Base-by-base conservation (phyloP, 768 basidiomycete genomes). In the Calocera viscosa region DNA sequence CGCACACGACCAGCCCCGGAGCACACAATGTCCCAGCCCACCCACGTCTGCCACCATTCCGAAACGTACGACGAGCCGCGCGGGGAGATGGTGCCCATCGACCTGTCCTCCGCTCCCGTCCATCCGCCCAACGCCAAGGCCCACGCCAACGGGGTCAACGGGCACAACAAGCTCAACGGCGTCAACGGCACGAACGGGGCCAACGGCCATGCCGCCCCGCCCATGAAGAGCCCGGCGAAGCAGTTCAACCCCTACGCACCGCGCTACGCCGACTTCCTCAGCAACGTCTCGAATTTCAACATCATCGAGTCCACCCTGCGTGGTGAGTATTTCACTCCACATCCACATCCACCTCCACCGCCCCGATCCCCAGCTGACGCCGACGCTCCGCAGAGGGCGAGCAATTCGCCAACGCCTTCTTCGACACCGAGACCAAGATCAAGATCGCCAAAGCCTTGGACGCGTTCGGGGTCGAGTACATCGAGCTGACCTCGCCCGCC, bases 401-500 rank as follows among this genome's bases (percentile, higher is more conserved):
- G 77, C 94, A 99, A 76, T 99, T 99, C 73, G 96, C 96, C 70
- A 99, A 98, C 75, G 95, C 96, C 65, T 99, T 99, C 83, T 99
- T 98, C 76, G 95, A 96, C 75, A 94, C 93, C 75, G 93, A 94
- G 82, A 98, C 94, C 79, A 99, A 99, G 85, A 96, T 97, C 75
- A 94, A 94, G 75, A 99, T 99, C 72, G 96, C 96, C 71, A 92
- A 87, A 81, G 94, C 94, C 16, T 86, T 98, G 67, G 94, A 97
- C 82, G 94, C 94, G 64, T 98, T 99, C 75, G 96, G 96, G 74
- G 96, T 98, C 67, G 96, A 99, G 76, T 99, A 99, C 83, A 94
- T 99, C 74, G 96, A 99, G 75, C 88, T 99, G 75, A 99, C 96
- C 38, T 97, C 95, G 17, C 95, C 96, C 63, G 93, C 90, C 49